A percentile compares a stretch with the other conserved stretches of the same genome.
Conservation (phyloP, 2,329 filamentous ascomycete genomes). For the Pleurostoma richardsiae region DNA sequence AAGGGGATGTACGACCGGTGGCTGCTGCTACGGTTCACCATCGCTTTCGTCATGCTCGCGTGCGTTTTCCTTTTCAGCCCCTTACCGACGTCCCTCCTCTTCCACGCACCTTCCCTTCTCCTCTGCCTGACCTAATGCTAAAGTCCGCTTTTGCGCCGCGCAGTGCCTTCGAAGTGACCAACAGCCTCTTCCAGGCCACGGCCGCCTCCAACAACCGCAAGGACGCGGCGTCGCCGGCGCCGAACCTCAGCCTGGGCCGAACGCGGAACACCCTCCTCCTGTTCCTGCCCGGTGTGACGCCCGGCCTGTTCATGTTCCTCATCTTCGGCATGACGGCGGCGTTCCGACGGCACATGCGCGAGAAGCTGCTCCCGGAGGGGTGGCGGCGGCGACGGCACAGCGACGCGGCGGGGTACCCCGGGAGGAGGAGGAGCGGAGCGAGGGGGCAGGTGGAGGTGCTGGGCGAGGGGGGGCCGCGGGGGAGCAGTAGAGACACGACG, state of each 20-base stretch:
- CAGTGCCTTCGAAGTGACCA: constrained; percentile 19
- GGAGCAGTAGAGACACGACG: too few relatives aligned
- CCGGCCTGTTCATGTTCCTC: constrained; percentile 13
- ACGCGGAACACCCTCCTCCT: constrained; percentile 10
- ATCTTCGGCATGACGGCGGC: constrained; percentile 16
- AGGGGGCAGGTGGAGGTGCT: too few relatives aligned
- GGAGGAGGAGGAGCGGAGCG: too few relatives aligned
- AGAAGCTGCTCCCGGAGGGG: constrained; percentile 6
- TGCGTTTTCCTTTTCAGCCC: constrained; percentile 2
- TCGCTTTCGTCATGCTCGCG: constrained; percentile 15
- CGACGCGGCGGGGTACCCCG: too few relatives aligned
- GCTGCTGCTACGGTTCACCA: constrained; percentile 20
- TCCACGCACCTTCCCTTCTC: not conserved
- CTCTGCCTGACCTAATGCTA: not conserved
- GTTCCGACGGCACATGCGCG: constrained; percentile 12
- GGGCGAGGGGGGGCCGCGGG: too few relatives aligned
- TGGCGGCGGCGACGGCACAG: constrained; percentile 1
- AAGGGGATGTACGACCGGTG: constrained; percentile 18
- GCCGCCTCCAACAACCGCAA: constrained; percentile 11
- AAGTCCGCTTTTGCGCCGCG: not conserved
- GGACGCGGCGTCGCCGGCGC: constrained; percentile 5
- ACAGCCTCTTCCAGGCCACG: constrained; percentile 17
- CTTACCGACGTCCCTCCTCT: too few relatives aligned
- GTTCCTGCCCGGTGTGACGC: constrained; percentile 15
- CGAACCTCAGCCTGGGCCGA: constrained; percentile 11